Conservation (phyloP, 192 early-diverging fungal genomes). For the Podila horticola region DNA sequence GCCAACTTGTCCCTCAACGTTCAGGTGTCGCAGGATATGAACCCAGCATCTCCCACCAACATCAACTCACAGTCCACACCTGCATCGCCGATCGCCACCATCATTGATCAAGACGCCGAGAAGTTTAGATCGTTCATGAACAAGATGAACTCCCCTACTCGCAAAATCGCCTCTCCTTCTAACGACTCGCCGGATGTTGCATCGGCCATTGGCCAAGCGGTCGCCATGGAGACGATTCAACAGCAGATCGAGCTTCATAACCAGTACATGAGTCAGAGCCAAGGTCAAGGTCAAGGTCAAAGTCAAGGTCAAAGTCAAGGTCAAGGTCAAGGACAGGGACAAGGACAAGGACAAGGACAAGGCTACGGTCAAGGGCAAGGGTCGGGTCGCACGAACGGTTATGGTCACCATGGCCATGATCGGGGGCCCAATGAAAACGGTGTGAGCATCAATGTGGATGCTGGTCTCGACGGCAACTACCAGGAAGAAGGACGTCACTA, state of each 20-base stretch:
- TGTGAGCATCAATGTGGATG: neutral
- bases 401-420: too few relatives aligned
- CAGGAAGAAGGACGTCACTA: neutral
- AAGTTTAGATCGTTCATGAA: slow-evolving; percentile 46
- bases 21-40: neutral
- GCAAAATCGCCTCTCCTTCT: slow-evolving; percentile 23
- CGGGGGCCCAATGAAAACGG: neutral
- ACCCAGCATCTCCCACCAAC: neutral
- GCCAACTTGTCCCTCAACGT: neutral
- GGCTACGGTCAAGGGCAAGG: neutral
- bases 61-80: slow-evolving; percentile 6
- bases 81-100: slow-evolving; percentile 30
- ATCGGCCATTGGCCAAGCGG: slow-evolving; percentile 35
- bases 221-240: slow-evolving; percentile 49
- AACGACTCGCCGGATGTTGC: slow-evolving; percentile 17
- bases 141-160: slow-evolving; percentile 21
- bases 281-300: slow-evolving; percentile 18
- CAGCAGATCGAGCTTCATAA: slow-evolving; percentile 39
- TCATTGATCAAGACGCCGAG: slow-evolving; percentile 49
- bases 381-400: neutral
- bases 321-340: neutral
- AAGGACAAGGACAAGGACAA: neutral
- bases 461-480: slow-evolving; percentile 14
- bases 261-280: slow-evolving; percentile 35
- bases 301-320: neutral